These are phyloP conservation scores for Nicotiana obtusifolia DNA, from an alignment of 257 asterid species.

Conservation along the genomic window DNA sequence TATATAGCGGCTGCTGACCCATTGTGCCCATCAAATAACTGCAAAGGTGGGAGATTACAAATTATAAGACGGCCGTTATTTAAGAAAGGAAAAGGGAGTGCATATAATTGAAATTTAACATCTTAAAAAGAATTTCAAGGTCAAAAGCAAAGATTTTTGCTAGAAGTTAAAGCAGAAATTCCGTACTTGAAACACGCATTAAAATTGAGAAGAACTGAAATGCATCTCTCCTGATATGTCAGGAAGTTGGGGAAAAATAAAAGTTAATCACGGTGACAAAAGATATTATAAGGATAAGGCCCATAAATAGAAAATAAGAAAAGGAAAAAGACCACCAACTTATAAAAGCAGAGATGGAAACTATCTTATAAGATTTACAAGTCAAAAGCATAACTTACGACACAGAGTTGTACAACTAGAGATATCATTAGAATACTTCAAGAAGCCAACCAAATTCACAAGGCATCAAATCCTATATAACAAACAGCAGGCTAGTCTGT, in stretches of 20 bases:
- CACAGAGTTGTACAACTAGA: not conserved
- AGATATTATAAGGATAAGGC: not conserved
- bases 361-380: not conserved
- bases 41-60: slow-evolving; percentile 23
- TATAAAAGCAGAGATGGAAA: not conserved
- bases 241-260: not conserved
- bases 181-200: not conserved
- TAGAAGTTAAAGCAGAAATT: not conserved
- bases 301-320: not conserved
- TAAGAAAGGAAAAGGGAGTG: not conserved
- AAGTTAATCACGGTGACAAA: not conserved
- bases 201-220: not conserved
- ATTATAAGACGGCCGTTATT: slow-evolving; percentile 9
- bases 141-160: not conserved
- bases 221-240: not conserved
- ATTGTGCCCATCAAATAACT: slow-evolving; percentile 97
- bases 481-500: not conserved
- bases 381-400: not conserved
- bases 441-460: not conserved
- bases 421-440: not conserved
- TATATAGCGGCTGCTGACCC: slow-evolving; percentile 98
- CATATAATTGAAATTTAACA: not conserved
- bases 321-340: not conserved
- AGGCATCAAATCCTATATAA: not conserved
- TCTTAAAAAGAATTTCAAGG: not conserved